phyloP scores from a whole-genome alignment of 345 rosid species.

The Pugionium dolabratum region DNA sequence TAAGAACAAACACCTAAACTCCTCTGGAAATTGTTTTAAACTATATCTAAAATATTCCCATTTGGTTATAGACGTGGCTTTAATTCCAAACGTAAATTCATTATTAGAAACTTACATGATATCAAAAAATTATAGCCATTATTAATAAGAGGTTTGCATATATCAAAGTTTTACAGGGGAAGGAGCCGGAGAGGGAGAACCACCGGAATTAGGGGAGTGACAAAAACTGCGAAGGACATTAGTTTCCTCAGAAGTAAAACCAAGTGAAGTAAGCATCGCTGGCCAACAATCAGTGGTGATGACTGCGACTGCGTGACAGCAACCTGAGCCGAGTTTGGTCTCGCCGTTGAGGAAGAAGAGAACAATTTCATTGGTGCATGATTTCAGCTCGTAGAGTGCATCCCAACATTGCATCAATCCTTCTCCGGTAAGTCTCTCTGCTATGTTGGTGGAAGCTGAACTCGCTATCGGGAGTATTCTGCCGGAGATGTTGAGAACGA shows the following conservation, averaged over 20 bases:
- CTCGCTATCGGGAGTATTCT: neutral
- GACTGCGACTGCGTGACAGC: constrained; percentile 58
- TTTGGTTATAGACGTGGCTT: neutral
- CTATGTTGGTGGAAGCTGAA: constrained; percentile 19
- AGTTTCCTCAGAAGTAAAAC: constrained; percentile 65
- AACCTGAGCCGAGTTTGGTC: constrained; percentile 50
- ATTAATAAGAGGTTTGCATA: constrained; percentile 5
- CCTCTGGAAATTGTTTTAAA: neutral
- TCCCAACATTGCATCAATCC: constrained; percentile 63
- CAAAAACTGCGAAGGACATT: constrained; percentile 65
- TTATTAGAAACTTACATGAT: too few relatives aligned
- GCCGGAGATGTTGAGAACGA: constrained; percentile 21
- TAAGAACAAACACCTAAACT: too few relatives aligned
- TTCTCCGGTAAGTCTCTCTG: constrained; percentile 41
- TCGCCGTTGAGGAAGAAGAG: constrained; percentile 62
- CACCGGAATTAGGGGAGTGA: constrained; percentile 26
- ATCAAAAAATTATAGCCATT: neutral
- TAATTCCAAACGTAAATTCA: neutral
- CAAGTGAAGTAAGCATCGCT: constrained; percentile 65
- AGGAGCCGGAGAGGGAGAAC: constrained; percentile 39
- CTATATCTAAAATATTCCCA: neutral
- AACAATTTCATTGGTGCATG: constrained; percentile 69
- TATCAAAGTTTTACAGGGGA: constrained; percentile 23
- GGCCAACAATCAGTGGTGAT: constrained; percentile 77
- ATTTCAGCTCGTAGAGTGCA: constrained; percentile 58